A percentile compares a stretch with the other conserved stretches of the same genome.
These are phyloP conservation scores for Pseudozyma thailandica DNA, from an alignment of 1,284 basidiomycete species.

Conservation along the genomic window DNA sequence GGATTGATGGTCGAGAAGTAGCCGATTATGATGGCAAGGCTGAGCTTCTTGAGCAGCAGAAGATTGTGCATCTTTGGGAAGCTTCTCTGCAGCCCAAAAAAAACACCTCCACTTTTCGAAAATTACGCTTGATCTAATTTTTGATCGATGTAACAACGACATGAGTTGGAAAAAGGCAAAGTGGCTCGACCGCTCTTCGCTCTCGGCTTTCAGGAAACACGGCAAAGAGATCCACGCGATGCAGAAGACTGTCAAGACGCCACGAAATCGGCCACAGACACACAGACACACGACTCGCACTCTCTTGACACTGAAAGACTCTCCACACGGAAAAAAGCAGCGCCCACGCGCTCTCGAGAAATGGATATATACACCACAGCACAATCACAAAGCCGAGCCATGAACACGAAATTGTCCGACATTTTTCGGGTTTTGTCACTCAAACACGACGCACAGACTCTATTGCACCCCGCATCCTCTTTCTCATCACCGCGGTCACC, in stretches of 20 bases:
- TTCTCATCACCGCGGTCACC: background rate
- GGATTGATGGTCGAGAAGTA: background rate
- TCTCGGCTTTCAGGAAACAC: background rate
- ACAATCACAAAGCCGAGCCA: background rate
- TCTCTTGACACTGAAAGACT: too few species aligned
- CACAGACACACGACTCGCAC: slow-evolving; percentile 36
- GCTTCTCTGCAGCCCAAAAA: too few species aligned
- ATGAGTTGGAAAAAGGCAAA: background rate
- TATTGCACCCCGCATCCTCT: slow-evolving; percentile 11
- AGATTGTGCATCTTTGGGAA: too few species aligned
- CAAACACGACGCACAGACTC: slow-evolving; percentile 8
- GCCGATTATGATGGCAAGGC: background rate
- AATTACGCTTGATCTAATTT: background rate
- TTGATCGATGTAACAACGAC: background rate
- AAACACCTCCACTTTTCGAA: slow-evolving; percentile 28
- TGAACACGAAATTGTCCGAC: background rate
- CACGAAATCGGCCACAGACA: background rate
- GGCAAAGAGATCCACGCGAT: slow-evolving; percentile 25
- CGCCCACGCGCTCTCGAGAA: too few species aligned
- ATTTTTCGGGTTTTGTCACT: background rate
- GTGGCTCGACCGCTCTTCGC: slow-evolving; percentile 34
- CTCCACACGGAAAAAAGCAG: too few species aligned
- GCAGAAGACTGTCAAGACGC: background rate
- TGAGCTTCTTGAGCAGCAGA: too few species aligned
- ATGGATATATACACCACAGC: slow-evolving; percentile 20